These are phyloP conservation scores for peach (Prunus persica) DNA, from an alignment of 306 rosid genomes.

Conservation along the genomic window Prunus_persica_NCBIv2 NC_034009.1:8693501-8694000, in stretches of 20 bases:
- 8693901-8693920: constrained; percentile 7
- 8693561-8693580: constrained; percentile 63
- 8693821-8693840: neutral
- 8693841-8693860: neutral
- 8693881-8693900: constrained; percentile 17
- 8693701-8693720: neutral
- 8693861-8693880: neutral
- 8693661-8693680: neutral
- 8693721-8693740: neutral
- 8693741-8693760: neutral
- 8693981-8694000: constrained; percentile 7
- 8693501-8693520: constrained; percentile 66
- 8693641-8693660: neutral
- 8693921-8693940: constrained; percentile 9
- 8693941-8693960: constrained; percentile 2
- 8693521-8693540: constrained; percentile 65
- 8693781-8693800: neutral
- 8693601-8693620: constrained; percentile 18
- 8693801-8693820: neutral
- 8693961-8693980: neutral
- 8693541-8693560: constrained; percentile 53
- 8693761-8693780: neutral
- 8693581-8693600: constrained; percentile 49
- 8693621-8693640: too few species aligned
- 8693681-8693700: neutral